Evolutionary conservation across 768 basidiomycete species (phyloP), one percentile per base, ranked within the genome.

Genomic region (Sporobolomyces pararoseus): DNA sequence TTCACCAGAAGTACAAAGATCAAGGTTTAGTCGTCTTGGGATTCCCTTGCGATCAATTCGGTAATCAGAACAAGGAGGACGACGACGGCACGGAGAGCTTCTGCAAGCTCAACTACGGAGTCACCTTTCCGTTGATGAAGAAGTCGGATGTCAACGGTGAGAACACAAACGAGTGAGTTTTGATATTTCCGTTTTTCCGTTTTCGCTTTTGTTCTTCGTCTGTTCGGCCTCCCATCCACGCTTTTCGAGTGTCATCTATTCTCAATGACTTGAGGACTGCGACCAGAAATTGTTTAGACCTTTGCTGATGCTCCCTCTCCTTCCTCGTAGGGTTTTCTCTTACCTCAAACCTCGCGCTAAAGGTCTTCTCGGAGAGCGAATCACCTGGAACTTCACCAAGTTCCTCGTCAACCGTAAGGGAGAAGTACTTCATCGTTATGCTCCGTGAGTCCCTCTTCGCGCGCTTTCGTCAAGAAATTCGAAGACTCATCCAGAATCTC

Each of bases 21-120:
- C 81, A 84, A 64, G 89, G 83, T 9, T 83, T 95, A 52, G 83
- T 87, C 58, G 85, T 96, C 65, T 83, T 96, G 60, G 92, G 91
- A 16, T 95, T 95, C 83, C 94, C 94, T 16, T 92, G 87, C 80
- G 91, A 94, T 78, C 91, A 94, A 87, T 94, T 95, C 76, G 89
- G 86, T 63, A 84, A 85, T 0, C 91, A 94, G 80, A 91, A 94
- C 75, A 83, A 83, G n/a, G 84, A 84, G 37, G 65, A 67, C 55
- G 65, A 62, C 54, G 75, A 63, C 3, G 65, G 47, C 3, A 63
- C 63, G 4, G 68, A 23, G 47, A 25, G 57, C 27, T 89, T 89
- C 79, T 91, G 90, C 81, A 81, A 84, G 59, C 76, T 86, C 70
- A 95, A 93, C 82, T 87, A 93, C 78, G 90, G 90, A 23, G 92